Conservation (phyloP, 2,329 filamentous ascomycete species). For the Aspergillus sclerotialis region DNA sequence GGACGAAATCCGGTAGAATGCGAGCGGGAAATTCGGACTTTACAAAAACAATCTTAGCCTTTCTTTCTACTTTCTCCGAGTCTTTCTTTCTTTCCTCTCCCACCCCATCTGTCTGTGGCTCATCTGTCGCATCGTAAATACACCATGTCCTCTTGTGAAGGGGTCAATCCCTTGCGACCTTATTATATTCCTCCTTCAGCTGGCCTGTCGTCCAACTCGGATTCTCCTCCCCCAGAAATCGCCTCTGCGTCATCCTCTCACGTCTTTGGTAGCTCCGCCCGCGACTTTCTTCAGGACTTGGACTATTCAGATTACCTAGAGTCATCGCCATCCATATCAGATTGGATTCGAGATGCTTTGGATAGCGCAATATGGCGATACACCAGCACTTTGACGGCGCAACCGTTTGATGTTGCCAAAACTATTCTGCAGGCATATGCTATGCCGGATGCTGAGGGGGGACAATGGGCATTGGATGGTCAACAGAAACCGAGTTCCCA, state of each 20-base stretch:
- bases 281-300: constrained; percentile 80
- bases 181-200: constrained; percentile 62
- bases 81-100: constrained; percentile 1
- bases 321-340: constrained; percentile 64
- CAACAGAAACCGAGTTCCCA: constrained; percentile 20
- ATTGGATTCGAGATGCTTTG: constrained; percentile 67
- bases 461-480: constrained; percentile 20
- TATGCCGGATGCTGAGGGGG: constrained; percentile 32
- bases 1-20: constrained; percentile 11
- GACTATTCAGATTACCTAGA: constrained; percentile 90
- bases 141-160: constrained; percentile 45
- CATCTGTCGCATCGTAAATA: constrained; percentile 5
- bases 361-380: constrained; percentile 92
- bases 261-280: constrained; percentile 58
- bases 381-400: constrained; percentile 76
- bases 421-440: constrained; percentile 75
- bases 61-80: constrained; percentile 1
- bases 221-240: constrained; percentile 21
- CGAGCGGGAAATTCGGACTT: constrained; percentile 18
- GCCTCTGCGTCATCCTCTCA: constrained; percentile 38
- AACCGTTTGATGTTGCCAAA: constrained; percentile 97
- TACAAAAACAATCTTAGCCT: background rate
- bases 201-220: constrained; percentile 45
- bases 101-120: background rate
- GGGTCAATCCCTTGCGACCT: constrained; percentile 52